Percentiles rank a stretch among this genome's conserved stretches.
Evolutionary conservation across 768 basidiomycete species (phyloP).

Genomic region (Lyophyllum shimeji): DNA sequence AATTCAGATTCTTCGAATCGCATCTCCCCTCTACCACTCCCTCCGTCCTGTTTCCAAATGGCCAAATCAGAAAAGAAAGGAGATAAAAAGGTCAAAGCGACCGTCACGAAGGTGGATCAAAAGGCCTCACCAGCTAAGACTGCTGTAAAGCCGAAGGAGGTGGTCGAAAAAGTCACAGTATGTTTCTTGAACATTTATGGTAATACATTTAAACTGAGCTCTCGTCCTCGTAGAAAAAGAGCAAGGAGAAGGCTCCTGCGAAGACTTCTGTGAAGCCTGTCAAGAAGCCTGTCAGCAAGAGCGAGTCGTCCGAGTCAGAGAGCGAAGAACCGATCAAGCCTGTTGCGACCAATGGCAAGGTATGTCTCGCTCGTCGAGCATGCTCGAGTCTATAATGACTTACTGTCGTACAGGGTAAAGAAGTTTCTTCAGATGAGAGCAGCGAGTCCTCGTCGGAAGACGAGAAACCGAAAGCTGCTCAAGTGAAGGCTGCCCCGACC

Average conservation of each 20-base stretch:
- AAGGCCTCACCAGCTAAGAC: conserved; percentile 27
- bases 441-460: conserved; percentile 48
- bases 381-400: neutral
- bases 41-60: conserved; percentile 30
- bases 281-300: conserved; percentile 31
- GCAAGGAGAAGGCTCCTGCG: conserved; percentile 20
- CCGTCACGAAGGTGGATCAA: conserved; percentile 34
- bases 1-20: conserved; percentile 15
- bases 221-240: conserved; percentile 19
- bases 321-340: conserved; percentile 28
- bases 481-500: conserved; percentile 38
- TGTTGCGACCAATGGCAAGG: conserved; percentile 30
- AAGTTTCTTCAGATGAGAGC: conserved; percentile 44
- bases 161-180: conserved; percentile 39
- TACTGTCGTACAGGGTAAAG: conserved; percentile 22
- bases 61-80: conserved; percentile 50
- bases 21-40: conserved; percentile 17
- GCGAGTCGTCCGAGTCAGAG: conserved; percentile 26
- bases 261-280: conserved; percentile 22
- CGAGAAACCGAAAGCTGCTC: conserved; percentile 56
- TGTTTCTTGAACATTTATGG: conserved; percentile 12
- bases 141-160: conserved; percentile 40
- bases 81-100: conserved; percentile 35
- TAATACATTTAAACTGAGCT: neutral
- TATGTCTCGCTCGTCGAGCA: conserved; percentile 15